phyloP scores from a whole-genome alignment of 306 rosid genomes.

The Abrus pulchellus region DNA sequence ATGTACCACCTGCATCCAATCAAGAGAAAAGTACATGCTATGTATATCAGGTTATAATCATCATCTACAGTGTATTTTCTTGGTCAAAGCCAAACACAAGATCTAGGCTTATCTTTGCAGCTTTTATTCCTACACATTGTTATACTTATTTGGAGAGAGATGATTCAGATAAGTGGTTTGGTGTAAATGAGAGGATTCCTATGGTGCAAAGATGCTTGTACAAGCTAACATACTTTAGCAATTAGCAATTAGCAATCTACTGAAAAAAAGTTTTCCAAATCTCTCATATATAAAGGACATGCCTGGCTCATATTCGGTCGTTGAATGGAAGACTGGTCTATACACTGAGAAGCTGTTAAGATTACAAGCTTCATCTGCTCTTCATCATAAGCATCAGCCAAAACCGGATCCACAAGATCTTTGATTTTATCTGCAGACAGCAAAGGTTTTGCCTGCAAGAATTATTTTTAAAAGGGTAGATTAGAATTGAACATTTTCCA shows the following conservation, averaged over 20 bases:
- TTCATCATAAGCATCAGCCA: conserved; percentile 59
- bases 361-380: conserved; percentile 70
- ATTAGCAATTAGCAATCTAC: background rate
- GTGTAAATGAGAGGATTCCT: background rate
- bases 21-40: background rate
- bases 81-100: background rate
- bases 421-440: conserved; percentile 56
- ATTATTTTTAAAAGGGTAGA: conserved; percentile 7
- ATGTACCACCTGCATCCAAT: conserved; percentile 65
- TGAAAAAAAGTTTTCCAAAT: background rate
- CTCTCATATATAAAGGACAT: conserved; percentile 41
- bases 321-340: conserved; percentile 74
- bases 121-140: background rate
- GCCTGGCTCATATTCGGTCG: conserved; percentile 91
- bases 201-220: conserved; percentile 1
- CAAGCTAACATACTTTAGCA: conserved; percentile 3
- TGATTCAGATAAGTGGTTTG: background rate
- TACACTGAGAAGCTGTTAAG: conserved; percentile 73
- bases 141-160: background rate
- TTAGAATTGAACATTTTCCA: conserved; percentile 33
- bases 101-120: background rate
- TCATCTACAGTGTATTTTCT: background rate
- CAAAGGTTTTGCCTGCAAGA: conserved; percentile 87
- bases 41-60: too few relatives aligned
- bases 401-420: conserved; percentile 77